A percentile compares a stretch with the other conserved stretches of the same genome.
These are phyloP conservation scores for Hippophae rhamnoides DNA, from an alignment of 306 rosid genomes.

Conservation along the genomic window DNA sequence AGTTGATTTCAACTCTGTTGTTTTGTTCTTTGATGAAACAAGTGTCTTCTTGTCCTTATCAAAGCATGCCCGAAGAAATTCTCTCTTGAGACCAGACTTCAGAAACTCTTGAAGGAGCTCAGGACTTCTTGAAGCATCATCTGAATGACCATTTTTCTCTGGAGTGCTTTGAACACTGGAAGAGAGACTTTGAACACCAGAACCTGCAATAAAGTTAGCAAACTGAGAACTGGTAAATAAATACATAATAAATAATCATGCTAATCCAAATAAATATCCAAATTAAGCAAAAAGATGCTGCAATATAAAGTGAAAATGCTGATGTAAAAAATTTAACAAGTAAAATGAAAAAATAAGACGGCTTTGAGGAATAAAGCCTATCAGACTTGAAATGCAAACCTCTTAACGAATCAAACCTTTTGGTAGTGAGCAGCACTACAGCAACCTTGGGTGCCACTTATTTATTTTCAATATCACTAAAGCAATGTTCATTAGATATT, in stretches of 20 bases:
- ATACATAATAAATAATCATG: constrained; percentile 10
- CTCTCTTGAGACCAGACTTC: constrained; percentile 68
- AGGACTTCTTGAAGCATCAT: constrained; percentile 68
- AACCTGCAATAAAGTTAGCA: constrained; percentile 36
- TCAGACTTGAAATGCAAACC: too few relatives aligned
- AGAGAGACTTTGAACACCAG: constrained; percentile 72
- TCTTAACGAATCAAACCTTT: too few relatives aligned
- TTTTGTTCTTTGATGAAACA: constrained; percentile 37
- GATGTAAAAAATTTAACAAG: too few relatives aligned
- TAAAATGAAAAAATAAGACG: too few relatives aligned
- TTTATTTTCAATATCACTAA: too few relatives aligned
- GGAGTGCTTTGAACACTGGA: constrained; percentile 80
- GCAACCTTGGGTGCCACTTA: too few relatives aligned
- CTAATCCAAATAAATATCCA: background rate
- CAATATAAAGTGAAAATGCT: background rate
- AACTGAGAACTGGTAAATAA: constrained; percentile 16
- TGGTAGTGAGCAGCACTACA: too few relatives aligned
- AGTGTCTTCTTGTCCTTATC: constrained; percentile 51
- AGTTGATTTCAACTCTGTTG: constrained; percentile 48
- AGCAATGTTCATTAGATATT: too few relatives aligned
- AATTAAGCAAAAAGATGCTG: background rate
- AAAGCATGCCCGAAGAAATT: constrained; percentile 46
- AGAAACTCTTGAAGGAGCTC: constrained; percentile 66
- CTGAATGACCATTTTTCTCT: constrained; percentile 65
- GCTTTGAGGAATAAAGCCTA: too few relatives aligned